Base-by-base conservation (phyloP, 371 early-diverging fungal genomes). In the Zopfochytrium polystomum region DNA sequence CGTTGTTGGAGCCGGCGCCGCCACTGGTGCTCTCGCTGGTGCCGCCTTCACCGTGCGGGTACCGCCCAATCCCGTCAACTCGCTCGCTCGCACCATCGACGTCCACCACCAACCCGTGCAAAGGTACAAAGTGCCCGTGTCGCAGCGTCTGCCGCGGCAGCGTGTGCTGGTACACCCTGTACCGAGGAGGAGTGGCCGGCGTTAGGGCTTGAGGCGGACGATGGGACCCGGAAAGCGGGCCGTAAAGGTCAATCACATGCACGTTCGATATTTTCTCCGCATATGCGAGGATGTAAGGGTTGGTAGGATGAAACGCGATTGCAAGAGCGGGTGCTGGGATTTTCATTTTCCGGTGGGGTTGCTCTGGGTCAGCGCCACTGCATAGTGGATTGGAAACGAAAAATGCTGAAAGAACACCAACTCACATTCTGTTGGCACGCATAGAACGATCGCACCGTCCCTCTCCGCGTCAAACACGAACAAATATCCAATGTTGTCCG, bases 241-340 rank as follows among this genome's bases (percentile, higher is more conserved):
- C 27, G 15, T 9, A 15, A 7, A 58, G 1, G 27, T 58, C 59
- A 27, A 58, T 50, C n/a, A 58, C 35, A 13, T 58, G 59, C 25
- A 58, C 50, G 34, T 32, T 32, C 7, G 26, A 31, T 31, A 35
- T 26, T 26, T 50, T 9, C 26, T 50, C 50, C 2, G 59, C 44
- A 31, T 49, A 58, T 7, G 59, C 59, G 2, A 58, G 51, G 3
- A 58, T 15, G 50, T 33, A 23, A 15, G 48, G 50, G 2, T 49
- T 57, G 31, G 50, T 46, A 2, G 59, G 59, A 49, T 58, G 59
- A 33, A 58, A 58, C 7, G 59, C 20, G 23, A 58, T 50, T 22
- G 59, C 59, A 23, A 20, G 50, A 22, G 59, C 50, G 5, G 58
- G 50, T 13, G 29, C 47, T 57, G 26, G n/a, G 31, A 0, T n/a